Percentiles rank a stretch among this genome's conserved stretches.
Conservation (phyloP, 306 rosid species). For the Acacia melanoxylon region DNA sequence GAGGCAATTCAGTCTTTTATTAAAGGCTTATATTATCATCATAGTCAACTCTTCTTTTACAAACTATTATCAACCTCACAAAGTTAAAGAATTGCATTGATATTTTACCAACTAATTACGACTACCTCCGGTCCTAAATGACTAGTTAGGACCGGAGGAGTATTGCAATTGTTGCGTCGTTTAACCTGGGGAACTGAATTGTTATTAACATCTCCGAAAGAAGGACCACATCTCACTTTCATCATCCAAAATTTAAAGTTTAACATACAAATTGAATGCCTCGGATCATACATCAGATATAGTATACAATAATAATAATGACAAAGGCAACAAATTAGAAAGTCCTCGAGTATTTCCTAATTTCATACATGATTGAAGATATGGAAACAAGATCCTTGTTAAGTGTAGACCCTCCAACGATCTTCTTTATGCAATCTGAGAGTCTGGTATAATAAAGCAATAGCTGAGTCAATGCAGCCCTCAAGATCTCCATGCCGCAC, state of each 20-base stretch:
- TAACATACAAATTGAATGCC: conserved; percentile 7
- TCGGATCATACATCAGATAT: conserved; percentile 19
- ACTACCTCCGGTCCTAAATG: too few relatives aligned
- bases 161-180: neutral
- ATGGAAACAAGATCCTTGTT: conserved; percentile 79
- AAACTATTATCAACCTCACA: too few relatives aligned
- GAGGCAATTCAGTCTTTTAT: too few relatives aligned
- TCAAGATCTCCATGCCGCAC: conserved; percentile 90
- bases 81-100: too few relatives aligned
- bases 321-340: conserved; percentile 50
- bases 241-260: neutral
- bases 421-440: conserved; percentile 81
- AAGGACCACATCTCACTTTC: neutral
- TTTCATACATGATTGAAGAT: conserved; percentile 83
- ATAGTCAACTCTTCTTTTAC: too few relatives aligned
- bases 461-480: conserved; percentile 74
- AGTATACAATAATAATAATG: neutral
- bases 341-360: conserved; percentile 93
- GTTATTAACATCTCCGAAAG: neutral
- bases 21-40: too few relatives aligned
- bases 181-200: neutral
- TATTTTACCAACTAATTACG: neutral
- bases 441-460: conserved; percentile 92
- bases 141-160: too few relatives aligned
- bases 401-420: conserved; percentile 54